Evolutionary conservation across 371 early-diverging fungal genomes (phyloP), one percentile per base, ranked within the genome.

Genomic region (Saksenaea oblongispora): DNA sequence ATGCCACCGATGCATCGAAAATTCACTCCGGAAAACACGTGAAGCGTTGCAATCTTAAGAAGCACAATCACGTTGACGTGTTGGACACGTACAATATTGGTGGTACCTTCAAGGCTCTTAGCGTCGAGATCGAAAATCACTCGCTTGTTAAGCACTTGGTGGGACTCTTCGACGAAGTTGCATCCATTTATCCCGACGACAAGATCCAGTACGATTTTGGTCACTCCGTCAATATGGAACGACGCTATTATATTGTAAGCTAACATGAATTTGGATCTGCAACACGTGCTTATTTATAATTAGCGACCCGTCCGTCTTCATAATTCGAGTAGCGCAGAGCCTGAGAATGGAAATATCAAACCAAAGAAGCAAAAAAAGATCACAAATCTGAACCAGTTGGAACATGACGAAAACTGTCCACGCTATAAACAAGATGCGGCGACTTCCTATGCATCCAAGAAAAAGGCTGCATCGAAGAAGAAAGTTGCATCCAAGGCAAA

Each of bases 161-260:
- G 42, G 11, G 36, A 24, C 24, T 18, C 35, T 56, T 75, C 69
- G 26, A 64, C 22, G 72, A 79, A 35, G 69, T 79, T 26, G 5
- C 71, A 1, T 63, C 69, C 14, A 68, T 79, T 28, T 61, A 76
- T 37, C 80, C 80, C 58, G 80, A 79, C 41, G 60, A 73, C 15
- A 68, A 74, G 22, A 58, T 79, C 18, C 59, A 71, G n/a, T 79
- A 74, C 56, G 63, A 78, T 34, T 66, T 78, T 8, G 72, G 74
- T 14, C 61, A 60, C 3, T 59, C 59, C 14, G 51, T 15, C 14
- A 67, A 67, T 28, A 64, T 66, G 24, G 56, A 51, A 7, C 64
- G 65, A 56, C 69, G 74, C 47, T 69, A 65, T 31, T 65, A 70
- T 35, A 66, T 66, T 63, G 64, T 65, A 69, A 58, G 51, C 34